Base-by-base conservation (phyloP, 2,329 filamentous ascomycete genomes). In the Sclerotinia trifoliorum region DNA sequence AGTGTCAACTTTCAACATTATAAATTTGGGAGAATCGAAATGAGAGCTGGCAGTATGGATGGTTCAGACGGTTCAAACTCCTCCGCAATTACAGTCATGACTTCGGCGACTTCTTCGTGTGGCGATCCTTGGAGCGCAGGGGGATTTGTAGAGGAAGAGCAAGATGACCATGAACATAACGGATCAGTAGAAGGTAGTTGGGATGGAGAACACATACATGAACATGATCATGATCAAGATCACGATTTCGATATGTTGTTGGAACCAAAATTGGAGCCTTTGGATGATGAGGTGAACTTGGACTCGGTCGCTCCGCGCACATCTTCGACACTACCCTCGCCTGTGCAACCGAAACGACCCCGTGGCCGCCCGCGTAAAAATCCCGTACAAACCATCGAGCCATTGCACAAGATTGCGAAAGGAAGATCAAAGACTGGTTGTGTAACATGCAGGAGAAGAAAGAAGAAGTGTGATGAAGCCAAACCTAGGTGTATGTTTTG, bases 281-380 rank as follows among this genome's bases (percentile, higher is more conserved):
- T 80, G 60, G 74, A 74, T 26, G 86, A 74, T 35, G 86, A 88
- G 60, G 84, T 88, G 52, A 80, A 83, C 68, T 83, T 84, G 68
- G 80, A 87, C 69, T 81, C 86, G 39, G 75, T 88, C 39, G 82
- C 69, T 11, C 69, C 72, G 29, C 70, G 69, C 55, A 71, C 71
- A 26, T 70, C 72, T 55, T 68, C 69, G 7, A 44, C 66, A 39
- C 13, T 65, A 44, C n/a, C 35, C 11, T 62, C 54, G 10, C 60
- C 69, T 26, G 72, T 67, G 21, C 69, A 73, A 21, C 51, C 61
- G n/a, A 90, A 90, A 80, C 83, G 90, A 75, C 89, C 89, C 73
- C 86, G 93, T 75, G 93, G 93, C 46, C 85, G 93, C 66, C 93
- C 93, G 63, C 85, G 93, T 78, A 96, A 96, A 80, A 88, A 92